phyloP scores from a whole-genome alignment of 805 yeast genomes.

The Saccharomyces kudriavzevii region DNA sequence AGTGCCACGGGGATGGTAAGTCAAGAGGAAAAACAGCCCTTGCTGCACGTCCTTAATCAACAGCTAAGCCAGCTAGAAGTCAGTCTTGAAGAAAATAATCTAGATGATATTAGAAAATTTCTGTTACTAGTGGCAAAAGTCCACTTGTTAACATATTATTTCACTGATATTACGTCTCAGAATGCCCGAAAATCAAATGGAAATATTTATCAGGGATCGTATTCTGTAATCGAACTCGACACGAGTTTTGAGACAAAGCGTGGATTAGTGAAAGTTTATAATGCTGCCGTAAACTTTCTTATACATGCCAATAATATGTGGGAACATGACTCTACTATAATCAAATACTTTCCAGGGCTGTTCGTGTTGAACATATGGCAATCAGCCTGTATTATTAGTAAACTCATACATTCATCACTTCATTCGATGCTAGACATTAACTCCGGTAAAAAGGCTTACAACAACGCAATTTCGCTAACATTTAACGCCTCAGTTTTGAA shows the following conservation, averaged over 20 bases:
- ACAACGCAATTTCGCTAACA: slow-evolving; percentile 57
- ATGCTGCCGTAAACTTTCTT: slow-evolving; percentile 66
- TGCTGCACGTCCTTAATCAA: slow-evolving; percentile 58
- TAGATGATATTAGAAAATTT: slow-evolving; percentile 65
- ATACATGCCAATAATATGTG: slow-evolving; percentile 60
- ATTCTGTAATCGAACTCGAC: slow-evolving; percentile 15
- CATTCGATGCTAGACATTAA: slow-evolving; percentile 57
- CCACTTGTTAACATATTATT: slow-evolving; percentile 76
- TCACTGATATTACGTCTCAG: slow-evolving; percentile 42
- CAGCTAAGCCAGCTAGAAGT: slow-evolving; percentile 71
- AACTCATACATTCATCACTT: slow-evolving; percentile 68
- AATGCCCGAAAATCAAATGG: background rate
- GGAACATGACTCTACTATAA: slow-evolving; percentile 49
- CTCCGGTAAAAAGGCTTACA: slow-evolving; percentile 63
- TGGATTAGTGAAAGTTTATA: slow-evolving; percentile 70
- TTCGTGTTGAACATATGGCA: slow-evolving; percentile 85
- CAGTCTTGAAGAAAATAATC: slow-evolving; percentile 35
- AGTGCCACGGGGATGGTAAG: slow-evolving; percentile 61
- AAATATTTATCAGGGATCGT: background rate
- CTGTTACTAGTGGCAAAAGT: slow-evolving; percentile 65
- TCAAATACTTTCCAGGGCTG: slow-evolving; percentile 76
- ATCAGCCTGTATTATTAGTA: slow-evolving; percentile 75
- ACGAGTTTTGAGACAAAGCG: slow-evolving; percentile 51
- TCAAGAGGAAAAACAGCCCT: slow-evolving; percentile 63
- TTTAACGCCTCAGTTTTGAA: slow-evolving; percentile 76